These are phyloP conservation scores for Aspergillus melleus DNA, from an alignment of 2,329 filamentous ascomycete species.

Conservation along the genomic window DNA sequence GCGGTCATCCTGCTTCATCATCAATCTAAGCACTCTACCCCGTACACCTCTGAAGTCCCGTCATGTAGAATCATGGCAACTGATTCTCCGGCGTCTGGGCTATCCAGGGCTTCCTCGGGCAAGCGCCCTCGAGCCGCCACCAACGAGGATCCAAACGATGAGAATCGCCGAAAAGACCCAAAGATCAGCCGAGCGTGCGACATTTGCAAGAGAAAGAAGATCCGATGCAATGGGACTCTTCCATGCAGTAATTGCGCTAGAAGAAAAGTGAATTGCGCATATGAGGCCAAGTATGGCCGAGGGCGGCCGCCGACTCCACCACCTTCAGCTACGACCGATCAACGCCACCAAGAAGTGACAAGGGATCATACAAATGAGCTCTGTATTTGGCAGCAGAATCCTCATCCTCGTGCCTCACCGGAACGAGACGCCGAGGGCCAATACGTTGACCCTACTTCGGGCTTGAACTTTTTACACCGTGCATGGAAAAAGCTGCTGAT, in stretches of 20 bases:
- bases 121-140: no score
- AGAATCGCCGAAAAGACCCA: constrained; percentile 20
- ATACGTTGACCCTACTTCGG: constrained; percentile 23
- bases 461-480: constrained; percentile 21
- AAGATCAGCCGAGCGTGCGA: constrained; percentile 22
- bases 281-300: constrained; percentile 14
- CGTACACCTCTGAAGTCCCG: no score
- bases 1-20: no score
- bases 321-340: background rate
- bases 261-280: constrained; percentile 10
- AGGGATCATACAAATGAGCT: no score
- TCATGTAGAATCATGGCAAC: no score
- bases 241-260: constrained; percentile 39
- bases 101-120: no score
- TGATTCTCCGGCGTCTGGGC: no score
- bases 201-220: constrained; percentile 46
- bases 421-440: constrained; percentile 19
- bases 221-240: constrained; percentile 57
- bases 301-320: constrained; percentile 16
- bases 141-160: background rate
- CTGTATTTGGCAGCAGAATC: no score
- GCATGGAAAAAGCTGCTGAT: constrained; percentile 18
- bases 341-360: no score
- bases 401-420: constrained; percentile 12
- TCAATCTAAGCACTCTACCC: no score